A percentile compares a stretch with the other conserved stretches of the same genome.
These are phyloP conservation scores for Ceratobasidium sp. DNA, from an alignment of 1,284 basidiomycete genomes.

Conservation along the genomic window DNA sequence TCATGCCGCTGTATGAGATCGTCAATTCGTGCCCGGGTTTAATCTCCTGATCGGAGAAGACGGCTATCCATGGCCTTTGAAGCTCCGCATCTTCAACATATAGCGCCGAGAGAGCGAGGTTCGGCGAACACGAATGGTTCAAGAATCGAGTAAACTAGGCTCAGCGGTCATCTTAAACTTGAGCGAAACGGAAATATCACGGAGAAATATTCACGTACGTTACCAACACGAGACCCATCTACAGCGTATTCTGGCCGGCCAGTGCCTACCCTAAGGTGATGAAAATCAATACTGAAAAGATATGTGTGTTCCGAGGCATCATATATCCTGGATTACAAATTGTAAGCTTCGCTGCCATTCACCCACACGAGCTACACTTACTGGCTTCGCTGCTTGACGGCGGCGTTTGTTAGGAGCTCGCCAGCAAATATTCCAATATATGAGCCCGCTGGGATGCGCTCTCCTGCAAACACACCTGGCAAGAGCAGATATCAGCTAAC, in stretches of 20 bases:
- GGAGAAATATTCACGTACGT: constrained; percentile 68
- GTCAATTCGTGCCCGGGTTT: constrained; percentile 80
- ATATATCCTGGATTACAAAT: constrained; percentile 74
- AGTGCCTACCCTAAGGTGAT: constrained; percentile 60
- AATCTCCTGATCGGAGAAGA: constrained; percentile 81
- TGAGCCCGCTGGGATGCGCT: constrained; percentile 74
- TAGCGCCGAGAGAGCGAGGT: constrained; percentile 77
- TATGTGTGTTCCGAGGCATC: constrained; percentile 85
- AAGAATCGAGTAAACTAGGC: constrained; percentile 81
- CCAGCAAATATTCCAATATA: constrained; percentile 90
- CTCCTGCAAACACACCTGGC: constrained; percentile 76
- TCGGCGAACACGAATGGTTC: constrained; percentile 94
- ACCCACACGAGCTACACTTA: constrained; percentile 58
- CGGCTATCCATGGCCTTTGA: constrained; percentile 70
- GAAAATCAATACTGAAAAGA: constrained; percentile 85
- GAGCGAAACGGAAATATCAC: constrained; percentile 48
- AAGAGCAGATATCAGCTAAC: background rate
- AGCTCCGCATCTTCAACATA: constrained; percentile 77
- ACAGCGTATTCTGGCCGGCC: constrained; percentile 66
- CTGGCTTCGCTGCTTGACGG: constrained; percentile 76
- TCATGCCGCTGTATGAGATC: constrained; percentile 80
- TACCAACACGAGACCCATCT: constrained; percentile 89
- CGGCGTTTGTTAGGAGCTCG: constrained; percentile 79
- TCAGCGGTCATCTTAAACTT: too few species aligned
- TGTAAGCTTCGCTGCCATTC: constrained; percentile 26